Evolutionary conservation across 2,329 filamentous ascomycete species (phyloP), one percentile per base, ranked within the genome.

Genomic region (Scolecobasidium constrictum): DNA sequence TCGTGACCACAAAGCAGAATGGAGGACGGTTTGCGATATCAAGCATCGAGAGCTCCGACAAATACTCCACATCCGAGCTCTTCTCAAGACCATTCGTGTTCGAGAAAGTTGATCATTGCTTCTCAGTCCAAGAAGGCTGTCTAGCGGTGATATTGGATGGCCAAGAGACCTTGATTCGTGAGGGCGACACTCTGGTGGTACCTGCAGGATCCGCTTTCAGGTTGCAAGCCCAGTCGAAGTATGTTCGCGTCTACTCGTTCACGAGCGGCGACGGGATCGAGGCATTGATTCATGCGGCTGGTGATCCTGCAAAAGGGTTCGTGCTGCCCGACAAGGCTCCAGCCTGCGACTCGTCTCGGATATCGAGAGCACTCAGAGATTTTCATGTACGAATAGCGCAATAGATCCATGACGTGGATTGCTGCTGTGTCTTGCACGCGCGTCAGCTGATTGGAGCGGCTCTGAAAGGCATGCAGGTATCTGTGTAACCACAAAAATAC

Each of bases 11-110:
- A 3, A 52, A 54, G 17, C 68, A 77, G 50, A 67, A 63, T 20
- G 55, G 56, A 19, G 68, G 66, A 0, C 67, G 64, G 37, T 77
- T 75, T 43, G 62, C 69, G 7, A 74, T 77, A 44, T 70, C 67
- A 1, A 69, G 67, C 42, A 65, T 77, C 22, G 71, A 76, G 49
- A 60, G 58, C 1, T 43, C 40, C 1, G 7, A 12, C 2, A 3
- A 67, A 60, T 1, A 57, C 53, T 42, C 46, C 57, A 0, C 68
- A 69, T 44, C 50, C 51, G 1, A 45, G 49, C 7, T 59, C 61
- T 4, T 45, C 64, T 1, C 59, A 70, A 3, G 51, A 50, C 0
- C 52, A 54, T 44, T 74, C 21, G 61, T 56, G 0, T 77, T 76
- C 47, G 42, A 53, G 0, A 53, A 53, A 0, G 68, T 70, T 1